A percentile compares a stretch with the other conserved stretches of the same genome.
phyloP scores from a whole-genome alignment of 805 yeast genomes.

The Yarrowia divulgata region DNA sequence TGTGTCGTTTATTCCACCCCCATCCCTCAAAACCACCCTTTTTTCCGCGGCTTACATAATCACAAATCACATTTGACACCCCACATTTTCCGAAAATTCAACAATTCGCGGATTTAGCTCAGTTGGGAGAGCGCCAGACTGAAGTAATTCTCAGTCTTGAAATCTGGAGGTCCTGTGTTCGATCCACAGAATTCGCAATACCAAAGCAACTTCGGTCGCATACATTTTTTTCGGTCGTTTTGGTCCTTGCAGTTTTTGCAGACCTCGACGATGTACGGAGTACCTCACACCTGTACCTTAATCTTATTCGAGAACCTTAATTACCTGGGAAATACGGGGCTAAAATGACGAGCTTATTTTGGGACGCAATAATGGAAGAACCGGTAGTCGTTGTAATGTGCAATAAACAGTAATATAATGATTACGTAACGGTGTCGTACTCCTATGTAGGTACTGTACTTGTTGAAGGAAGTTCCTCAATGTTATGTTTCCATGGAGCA shows the following conservation, averaged over 20 bases:
- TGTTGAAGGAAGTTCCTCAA: background rate
- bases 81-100: too few relatives aligned
- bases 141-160: slow-evolving; percentile 42
- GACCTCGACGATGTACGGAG: background rate
- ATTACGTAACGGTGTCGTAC: background rate
- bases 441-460: too few relatives aligned
- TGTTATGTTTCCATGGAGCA: too few relatives aligned
- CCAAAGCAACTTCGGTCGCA: background rate
- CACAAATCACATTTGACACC: background rate
- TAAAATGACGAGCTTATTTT: too few relatives aligned
- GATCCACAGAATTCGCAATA: slow-evolving; percentile 64
- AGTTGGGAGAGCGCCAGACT: slow-evolving; percentile 55
- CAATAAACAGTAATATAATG: background rate
- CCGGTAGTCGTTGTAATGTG: background rate
- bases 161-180: slow-evolving; percentile 84
- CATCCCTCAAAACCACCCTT: too few relatives aligned
- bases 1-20: too few relatives aligned
- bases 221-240: background rate
- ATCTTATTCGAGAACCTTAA: background rate
- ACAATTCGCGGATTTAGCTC: slow-evolving; percentile 47
- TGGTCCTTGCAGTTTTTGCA: background rate
- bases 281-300: background rate
- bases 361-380: background rate
- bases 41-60: background rate
- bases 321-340: background rate